These are phyloP conservation scores for Beauveria sp. DNA, from an alignment of 2,329 filamentous ascomycete genomes.

Conservation along the genomic window DNA sequence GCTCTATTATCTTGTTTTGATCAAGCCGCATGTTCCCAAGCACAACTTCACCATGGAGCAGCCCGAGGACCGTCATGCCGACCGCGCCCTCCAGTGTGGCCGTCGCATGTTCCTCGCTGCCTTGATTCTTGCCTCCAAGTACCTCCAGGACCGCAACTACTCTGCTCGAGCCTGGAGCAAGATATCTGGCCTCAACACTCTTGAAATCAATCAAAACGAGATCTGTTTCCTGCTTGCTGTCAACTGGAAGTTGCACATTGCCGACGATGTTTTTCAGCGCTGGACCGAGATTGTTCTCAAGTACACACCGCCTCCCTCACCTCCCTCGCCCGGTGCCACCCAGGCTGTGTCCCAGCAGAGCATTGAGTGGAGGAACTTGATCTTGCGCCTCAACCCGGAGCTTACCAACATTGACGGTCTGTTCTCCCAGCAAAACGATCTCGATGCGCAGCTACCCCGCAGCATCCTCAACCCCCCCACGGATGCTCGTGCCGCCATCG, in stretches of 20 bases:
- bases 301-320: conserved; percentile 65
- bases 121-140: conserved; percentile 93
- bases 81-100: conserved; percentile 84
- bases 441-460: conserved; percentile 32
- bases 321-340: conserved; percentile 45
- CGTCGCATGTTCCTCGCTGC: conserved; percentile 96
- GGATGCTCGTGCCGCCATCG: conserved; percentile 29
- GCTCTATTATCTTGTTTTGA: conserved; percentile 89
- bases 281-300: conserved; percentile 92
- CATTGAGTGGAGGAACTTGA: conserved; percentile 51
- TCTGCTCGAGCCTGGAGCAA: conserved; percentile 98
- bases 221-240: conserved; percentile 84
- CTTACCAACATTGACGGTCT: conserved; percentile 52
- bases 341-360: conserved; percentile 38
- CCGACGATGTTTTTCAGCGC: conserved; percentile 77
- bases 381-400: conserved; percentile 48
- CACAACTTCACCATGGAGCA: conserved; percentile 85
- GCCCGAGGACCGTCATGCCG: conserved; percentile 60
- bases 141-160: conserved; percentile 95
- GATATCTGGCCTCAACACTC: conserved; percentile 89
- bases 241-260: conserved; percentile 91
- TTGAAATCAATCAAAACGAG: conserved; percentile 96
- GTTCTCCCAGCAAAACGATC: conserved; percentile 30
- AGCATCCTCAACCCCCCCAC: conserved; percentile 37
- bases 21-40: conserved; percentile 81